Evolutionary conservation across 495 filamentous ascomycete genomes (phyloP), one percentile per base, ranked within the genome.

Genomic region (Neurospora sp.): DNA sequence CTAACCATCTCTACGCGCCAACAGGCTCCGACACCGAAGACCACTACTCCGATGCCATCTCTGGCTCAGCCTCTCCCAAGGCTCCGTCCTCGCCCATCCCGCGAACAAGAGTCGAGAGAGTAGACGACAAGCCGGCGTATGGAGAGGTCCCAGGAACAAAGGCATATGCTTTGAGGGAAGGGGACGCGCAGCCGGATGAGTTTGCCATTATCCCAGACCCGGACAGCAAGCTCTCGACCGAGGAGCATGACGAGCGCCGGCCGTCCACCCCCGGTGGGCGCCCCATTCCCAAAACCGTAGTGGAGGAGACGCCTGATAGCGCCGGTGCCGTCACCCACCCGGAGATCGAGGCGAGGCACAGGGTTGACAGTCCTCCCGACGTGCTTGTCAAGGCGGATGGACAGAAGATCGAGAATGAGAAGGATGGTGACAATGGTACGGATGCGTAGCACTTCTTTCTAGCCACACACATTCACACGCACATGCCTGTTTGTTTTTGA

Each of bases 31-130:
- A 91, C 73, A 92, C 90, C 62, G 93, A 96, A 38, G 94, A 97
- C 70, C 93, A 97, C 82, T 97, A 94, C 81, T 94, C 94, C 70
- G 94, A 97, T 85, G 94, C 94, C 74, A 91, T 90, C 73, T 92
- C 95, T 81, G 92, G 89, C 74, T 84, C 82, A 71, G 79, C 74
- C 76, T 87, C 87, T 70, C 88, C 71, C 84, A 86, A 75, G 85
- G 54, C 54, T 37, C 86, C 73, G 82, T 85, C 78, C 70, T 87
- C 85, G 16, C 90, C 92, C 39, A 90, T 97, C 76, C 94, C 94
- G n/a, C 88, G 84, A 73, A 96, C 91, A 16, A 85, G 95, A 69
- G 92, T 97, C 37, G 93, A 96, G 82, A 93, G 91, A 83, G 87
- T 97, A 69, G 82, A 85, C 73, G 83, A 86, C 75, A 85, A 86